Evolutionary conservation across 495 filamentous ascomycete species (phyloP).

Genomic region (Cladorrhinum samala): DNA sequence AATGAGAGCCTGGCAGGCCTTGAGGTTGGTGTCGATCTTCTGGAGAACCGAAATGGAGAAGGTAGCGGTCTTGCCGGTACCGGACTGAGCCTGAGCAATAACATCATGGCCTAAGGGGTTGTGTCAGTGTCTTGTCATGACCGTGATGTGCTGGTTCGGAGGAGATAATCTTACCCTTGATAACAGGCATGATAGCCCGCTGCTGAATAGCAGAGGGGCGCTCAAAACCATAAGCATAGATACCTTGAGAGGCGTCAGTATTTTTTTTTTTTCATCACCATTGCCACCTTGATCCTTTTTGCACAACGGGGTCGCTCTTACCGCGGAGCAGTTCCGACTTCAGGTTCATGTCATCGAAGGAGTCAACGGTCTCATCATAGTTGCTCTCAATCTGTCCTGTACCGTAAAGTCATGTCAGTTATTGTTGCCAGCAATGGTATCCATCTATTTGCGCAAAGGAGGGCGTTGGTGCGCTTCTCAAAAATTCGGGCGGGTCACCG

Average conservation of each 20-base stretch:
- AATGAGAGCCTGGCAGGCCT: conserved; percentile 89
- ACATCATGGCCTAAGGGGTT: conserved; percentile 76
- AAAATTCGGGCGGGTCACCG: background rate
- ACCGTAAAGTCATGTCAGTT: conserved; percentile 19
- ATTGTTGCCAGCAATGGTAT: background rate
- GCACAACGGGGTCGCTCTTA: conserved; percentile 40
- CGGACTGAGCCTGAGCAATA: conserved; percentile 97
- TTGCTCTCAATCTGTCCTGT: conserved; percentile 98
- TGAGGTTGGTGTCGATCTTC: conserved; percentile 77
- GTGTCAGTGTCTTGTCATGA: conserved; percentile 20
- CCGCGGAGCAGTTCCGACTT: conserved; percentile 95
- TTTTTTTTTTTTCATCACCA: background rate
- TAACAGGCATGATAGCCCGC: conserved; percentile 98
- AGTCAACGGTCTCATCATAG: conserved; percentile 99
- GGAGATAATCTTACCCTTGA: conserved; percentile 75
- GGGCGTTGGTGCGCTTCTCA: background rate
- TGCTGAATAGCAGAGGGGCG: conserved; percentile 98
- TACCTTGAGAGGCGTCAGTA: conserved; percentile 52
- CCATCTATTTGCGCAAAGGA: background rate
- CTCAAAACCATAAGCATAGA: conserved; percentile 99
- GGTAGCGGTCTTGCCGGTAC: conserved; percentile 97
- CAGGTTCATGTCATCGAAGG: conserved; percentile 95
- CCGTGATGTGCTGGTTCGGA: background rate
- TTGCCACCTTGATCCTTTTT: conserved; percentile 7
- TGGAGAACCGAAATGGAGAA: conserved; percentile 98